A percentile compares a stretch with the other conserved stretches of the same genome.
Conservation (phyloP, 2,329 filamentous ascomycete genomes). For the Neospermospora avenae region DNA sequence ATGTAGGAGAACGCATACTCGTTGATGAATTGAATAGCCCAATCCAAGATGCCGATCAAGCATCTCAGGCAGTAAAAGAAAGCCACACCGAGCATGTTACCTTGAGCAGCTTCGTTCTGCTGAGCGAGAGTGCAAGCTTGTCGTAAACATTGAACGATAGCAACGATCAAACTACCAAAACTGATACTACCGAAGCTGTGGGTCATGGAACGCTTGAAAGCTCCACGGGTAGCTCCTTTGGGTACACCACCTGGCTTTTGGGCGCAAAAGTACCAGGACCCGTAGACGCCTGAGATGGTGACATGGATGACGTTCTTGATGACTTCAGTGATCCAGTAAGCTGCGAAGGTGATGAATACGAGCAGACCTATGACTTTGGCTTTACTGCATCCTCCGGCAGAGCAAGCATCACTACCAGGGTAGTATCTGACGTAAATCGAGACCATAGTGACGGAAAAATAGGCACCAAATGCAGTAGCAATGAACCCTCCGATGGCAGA, state of each 20-base stretch:
- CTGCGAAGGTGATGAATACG: conserved; percentile 84
- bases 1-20: conserved; percentile 92
- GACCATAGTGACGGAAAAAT: conserved; percentile 83
- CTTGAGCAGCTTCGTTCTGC: conserved; percentile 59
- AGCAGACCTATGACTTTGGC: conserved; percentile 81
- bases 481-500: conserved; percentile 78
- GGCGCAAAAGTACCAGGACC: conserved; percentile 84
- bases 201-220: conserved; percentile 75
- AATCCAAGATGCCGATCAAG: conserved; percentile 73
- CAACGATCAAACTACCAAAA: conserved; percentile 80
- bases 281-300: conserved; percentile 83
- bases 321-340: conserved; percentile 93
- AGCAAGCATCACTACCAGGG: conserved; percentile 52
- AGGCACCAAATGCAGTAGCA: conserved; percentile 74
- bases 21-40: conserved; percentile 86
- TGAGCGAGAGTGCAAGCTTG: conserved; percentile 79
- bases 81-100: conserved; percentile 65
- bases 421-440: conserved; percentile 83
- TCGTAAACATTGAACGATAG: conserved; percentile 80
- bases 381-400: conserved; percentile 55
- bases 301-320: conserved; percentile 92
- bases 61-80: conserved; percentile 75
- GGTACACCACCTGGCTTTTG: conserved; percentile 63
- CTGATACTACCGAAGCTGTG: conserved; percentile 92
- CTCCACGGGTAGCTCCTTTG: conserved; percentile 75